These are phyloP conservation scores for Leishmania lainsoni DNA, from an alignment of 208 protist genomes.

Conservation along the genomic window DNA sequence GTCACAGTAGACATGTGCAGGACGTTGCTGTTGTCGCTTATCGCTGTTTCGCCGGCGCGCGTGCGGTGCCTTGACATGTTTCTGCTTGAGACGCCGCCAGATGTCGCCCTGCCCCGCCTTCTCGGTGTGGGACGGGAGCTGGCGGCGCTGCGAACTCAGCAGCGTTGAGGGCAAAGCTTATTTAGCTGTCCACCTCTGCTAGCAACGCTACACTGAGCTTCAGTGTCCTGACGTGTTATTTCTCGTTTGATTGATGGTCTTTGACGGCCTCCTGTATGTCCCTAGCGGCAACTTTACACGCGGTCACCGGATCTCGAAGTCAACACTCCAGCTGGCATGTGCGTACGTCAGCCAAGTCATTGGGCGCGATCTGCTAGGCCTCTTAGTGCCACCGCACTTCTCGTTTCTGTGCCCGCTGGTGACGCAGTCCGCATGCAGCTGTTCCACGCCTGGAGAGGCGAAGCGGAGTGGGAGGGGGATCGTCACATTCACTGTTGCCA, in stretches of 20 bases:
- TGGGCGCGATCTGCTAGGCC: constrained; percentile 17
- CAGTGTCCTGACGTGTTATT: constrained; percentile 25
- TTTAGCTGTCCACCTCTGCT: background rate
- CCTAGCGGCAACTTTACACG: background rate
- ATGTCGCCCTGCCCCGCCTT: constrained; percentile 16
- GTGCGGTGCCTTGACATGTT: constrained; percentile 24
- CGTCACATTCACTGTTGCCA: background rate
- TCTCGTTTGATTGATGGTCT: constrained; percentile 7
- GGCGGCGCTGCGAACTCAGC: constrained; percentile 8
- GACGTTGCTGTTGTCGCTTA: constrained; percentile 15
- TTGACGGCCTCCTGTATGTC: constrained; percentile 5
- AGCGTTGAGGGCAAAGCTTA: background rate
- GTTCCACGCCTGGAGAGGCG: background rate
- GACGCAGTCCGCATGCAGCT: constrained; percentile 1
- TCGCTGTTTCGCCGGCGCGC: constrained; percentile 26
- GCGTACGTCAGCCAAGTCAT: constrained; percentile 20
- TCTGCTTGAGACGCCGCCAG: constrained; percentile 10
- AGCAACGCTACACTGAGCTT: constrained; percentile 9
- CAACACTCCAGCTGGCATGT: constrained; percentile 24
- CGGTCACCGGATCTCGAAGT: constrained; percentile 4
- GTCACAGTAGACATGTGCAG: constrained; percentile 4
- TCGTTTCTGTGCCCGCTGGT: constrained; percentile 37
- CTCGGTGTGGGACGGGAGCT: constrained; percentile 18
- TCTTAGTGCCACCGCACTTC: constrained; percentile 27
- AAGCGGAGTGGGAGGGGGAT: background rate